These are phyloP conservation scores for Stereum hirsutum DNA, from an alignment of 1,284 basidiomycete species.

Conservation along the genomic window DNA sequence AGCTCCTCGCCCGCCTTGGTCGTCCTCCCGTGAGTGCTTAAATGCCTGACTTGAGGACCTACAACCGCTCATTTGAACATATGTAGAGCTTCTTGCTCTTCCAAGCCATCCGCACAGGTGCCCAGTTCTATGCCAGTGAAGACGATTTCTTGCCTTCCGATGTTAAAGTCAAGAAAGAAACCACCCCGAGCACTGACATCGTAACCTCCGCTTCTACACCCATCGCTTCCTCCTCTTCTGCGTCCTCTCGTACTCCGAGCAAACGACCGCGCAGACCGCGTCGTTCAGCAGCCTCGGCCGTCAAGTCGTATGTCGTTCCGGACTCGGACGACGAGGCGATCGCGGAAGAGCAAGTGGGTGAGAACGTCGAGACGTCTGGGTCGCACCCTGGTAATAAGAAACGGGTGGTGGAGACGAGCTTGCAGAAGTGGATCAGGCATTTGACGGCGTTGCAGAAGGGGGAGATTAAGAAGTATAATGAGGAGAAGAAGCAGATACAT, in stretches of 20 bases:
- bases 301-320: slow-evolving; percentile 54
- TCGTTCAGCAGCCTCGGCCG: slow-evolving; percentile 38
- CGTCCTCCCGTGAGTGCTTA: slow-evolving; percentile 40
- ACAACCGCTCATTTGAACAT: not conserved
- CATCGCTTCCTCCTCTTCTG: slow-evolving; percentile 3
- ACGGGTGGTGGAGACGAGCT: slow-evolving; percentile 32
- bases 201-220: slow-evolving; percentile 3
- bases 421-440: slow-evolving; percentile 62
- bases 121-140: slow-evolving; percentile 58
- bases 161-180: slow-evolving; percentile 29
- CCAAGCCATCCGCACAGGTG: slow-evolving; percentile 50
- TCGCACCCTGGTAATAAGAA: no score
- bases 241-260: slow-evolving; percentile 1
- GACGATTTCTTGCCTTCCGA: slow-evolving; percentile 45
- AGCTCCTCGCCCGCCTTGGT: slow-evolving; percentile 55
- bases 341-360: slow-evolving; percentile 29
- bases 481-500: slow-evolving; percentile 48
- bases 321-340: slow-evolving; percentile 66
- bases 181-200: slow-evolving; percentile 10
- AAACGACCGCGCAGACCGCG: slow-evolving; percentile 46
- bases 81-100: slow-evolving; percentile 40
- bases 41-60: not conserved
- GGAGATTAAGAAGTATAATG: slow-evolving; percentile 62
- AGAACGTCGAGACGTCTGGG: slow-evolving; percentile 19
- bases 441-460: slow-evolving; percentile 45